Base-by-base conservation (phyloP, 768 basidiomycete genomes). In the Termitomyces titanicus region DNA sequence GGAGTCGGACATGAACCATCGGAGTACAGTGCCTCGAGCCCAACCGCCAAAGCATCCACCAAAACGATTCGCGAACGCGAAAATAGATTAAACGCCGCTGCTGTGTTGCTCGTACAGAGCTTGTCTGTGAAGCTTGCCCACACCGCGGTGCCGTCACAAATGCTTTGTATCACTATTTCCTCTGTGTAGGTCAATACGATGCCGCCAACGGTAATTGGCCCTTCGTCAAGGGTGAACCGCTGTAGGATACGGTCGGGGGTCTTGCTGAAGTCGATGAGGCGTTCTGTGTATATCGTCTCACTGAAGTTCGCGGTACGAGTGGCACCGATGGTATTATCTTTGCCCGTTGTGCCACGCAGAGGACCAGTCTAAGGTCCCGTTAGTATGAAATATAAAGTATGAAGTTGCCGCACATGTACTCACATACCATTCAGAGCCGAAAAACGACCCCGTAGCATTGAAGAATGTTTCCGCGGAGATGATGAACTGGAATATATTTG, bases 111-210 rank as follows among this genome's bases (percentile, higher is more conserved):
- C 17, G 50, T 25, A 35, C 58, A 59, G 25, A 47, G 18, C 15
- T 35, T 47, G 25, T 29, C 53, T 7, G 53, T 55, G 24, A 54
- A 46, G 49, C 48, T 54, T 17, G 47, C 22, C 29, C 39, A 55
- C 24, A 45, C 51, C 20, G 50, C 44, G 5, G 33, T 38, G 3
- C 58, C 58, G 3, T 20, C 33, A 35, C 58, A 59, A 13, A 59
- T 55, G 25, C 58, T 55, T 20, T 51, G 34, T 0, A 51, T 20
- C 24, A 35, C 35, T 18, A 55, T 4, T 9, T 59, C 58, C 22
- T 59, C 58, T 11, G 34, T 49, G 48, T 49, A 18, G 0, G 35
- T 49, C 48, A 49, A 2, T 24, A 5, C 35, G 12, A 49, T 11
- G 17, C 10, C 24, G 6, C n/a, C 48, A 27, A 49, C n/a, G 24